Conservation (phyloP, 257 asterid species). For the Lavandula angustifolia region DNA sequence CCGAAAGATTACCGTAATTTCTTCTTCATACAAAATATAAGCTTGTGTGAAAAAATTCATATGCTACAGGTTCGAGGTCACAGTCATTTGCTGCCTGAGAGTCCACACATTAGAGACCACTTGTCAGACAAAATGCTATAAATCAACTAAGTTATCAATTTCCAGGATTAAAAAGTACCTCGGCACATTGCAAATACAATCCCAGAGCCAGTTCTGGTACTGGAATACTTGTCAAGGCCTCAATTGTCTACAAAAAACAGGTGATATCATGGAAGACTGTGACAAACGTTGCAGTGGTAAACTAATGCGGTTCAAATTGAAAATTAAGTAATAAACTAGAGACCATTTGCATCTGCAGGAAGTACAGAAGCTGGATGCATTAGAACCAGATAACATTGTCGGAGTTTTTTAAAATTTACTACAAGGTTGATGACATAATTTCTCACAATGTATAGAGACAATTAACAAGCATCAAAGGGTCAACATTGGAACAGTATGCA, state of each 20-base stretch:
- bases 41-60: slow-evolving; percentile 98
- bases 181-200: slow-evolving; percentile 94
- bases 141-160: slow-evolving; percentile 14
- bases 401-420: neutral
- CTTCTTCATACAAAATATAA: slow-evolving; percentile 94
- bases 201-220: slow-evolving; percentile 86
- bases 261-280: slow-evolving; percentile 19
- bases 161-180: slow-evolving; percentile 54
- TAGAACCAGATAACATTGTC: slow-evolving; percentile 12
- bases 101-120: slow-evolving; percentile 36
- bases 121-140: slow-evolving; percentile 28
- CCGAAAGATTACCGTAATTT: slow-evolving; percentile 68
- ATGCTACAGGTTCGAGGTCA: slow-evolving; percentile 96
- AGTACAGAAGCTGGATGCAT: slow-evolving; percentile 8
- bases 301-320: slow-evolving; percentile 2
- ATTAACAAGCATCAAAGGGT: slow-evolving; percentile 15
- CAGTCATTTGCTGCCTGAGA: slow-evolving; percentile 94
- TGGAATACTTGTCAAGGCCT: slow-evolving; percentile 76
- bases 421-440: slow-evolving; percentile 3
- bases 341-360: slow-evolving; percentile 24
- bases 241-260: slow-evolving; percentile 68
- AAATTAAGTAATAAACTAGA: slow-evolving; percentile 14
- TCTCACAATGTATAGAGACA: neutral
- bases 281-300: slow-evolving; percentile 6
- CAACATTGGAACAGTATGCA: slow-evolving; percentile 18